Conservation (phyloP, 192 early-diverging fungal genomes). For the Mortierella claussenii region DNA sequence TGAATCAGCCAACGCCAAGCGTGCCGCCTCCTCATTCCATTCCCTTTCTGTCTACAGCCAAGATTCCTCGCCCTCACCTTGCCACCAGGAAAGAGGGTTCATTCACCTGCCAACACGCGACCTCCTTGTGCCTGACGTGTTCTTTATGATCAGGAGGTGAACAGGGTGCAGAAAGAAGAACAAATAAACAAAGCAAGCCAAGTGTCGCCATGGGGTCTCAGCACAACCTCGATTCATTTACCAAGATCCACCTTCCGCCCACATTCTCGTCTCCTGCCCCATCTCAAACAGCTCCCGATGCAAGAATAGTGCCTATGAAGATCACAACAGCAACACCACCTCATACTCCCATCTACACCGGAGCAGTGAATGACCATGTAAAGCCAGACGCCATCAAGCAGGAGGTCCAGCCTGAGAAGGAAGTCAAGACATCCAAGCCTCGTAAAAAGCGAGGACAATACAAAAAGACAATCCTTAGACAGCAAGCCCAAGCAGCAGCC, state of each 20-base stretch:
- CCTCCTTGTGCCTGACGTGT: no score
- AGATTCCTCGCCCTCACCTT: no score
- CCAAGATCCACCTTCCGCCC: constrained; percentile 25
- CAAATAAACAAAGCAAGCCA: no score
- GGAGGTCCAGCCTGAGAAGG: constrained; percentile 1
- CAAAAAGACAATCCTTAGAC: constrained; percentile 46
- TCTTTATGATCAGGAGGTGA: no score
- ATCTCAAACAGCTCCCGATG: constrained; percentile 4
- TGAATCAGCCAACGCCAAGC: no score
- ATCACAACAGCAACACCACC: background rate
- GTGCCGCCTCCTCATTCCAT: no score
- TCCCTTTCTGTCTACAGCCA: no score
- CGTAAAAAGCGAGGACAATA: constrained; percentile 47
- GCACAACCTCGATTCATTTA: constrained; percentile 25
- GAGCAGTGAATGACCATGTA: background rate
- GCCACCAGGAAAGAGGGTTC: no score
- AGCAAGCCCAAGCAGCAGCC: constrained; percentile 36
- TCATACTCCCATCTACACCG: background rate
- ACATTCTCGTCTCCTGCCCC: constrained; percentile 9
- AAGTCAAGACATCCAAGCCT: background rate
- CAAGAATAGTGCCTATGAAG: constrained; percentile 1
- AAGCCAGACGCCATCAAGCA: constrained; percentile 16
- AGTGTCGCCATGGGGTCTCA: constrained; percentile 37
- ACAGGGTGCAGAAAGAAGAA: no score
- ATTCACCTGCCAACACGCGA: no score